Evolutionary conservation across 2,329 filamentous ascomycete species (phyloP), one percentile per base, ranked within the genome.

Genomic region (Xylariaceae sp.): DNA sequence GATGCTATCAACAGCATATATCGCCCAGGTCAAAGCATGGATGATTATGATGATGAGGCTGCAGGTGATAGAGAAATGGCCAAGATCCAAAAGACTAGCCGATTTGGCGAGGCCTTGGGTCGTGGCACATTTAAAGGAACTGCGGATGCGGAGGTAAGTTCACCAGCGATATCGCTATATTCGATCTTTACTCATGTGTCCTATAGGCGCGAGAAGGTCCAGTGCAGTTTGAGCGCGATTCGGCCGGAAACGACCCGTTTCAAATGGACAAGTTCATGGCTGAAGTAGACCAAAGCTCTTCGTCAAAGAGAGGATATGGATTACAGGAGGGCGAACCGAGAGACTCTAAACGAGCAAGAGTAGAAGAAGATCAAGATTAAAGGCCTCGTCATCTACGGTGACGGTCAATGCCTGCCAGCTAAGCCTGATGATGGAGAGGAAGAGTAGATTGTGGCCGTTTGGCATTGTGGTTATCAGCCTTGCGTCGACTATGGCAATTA

Each of bases 1-100:
- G 93, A 97, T 71, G 93, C 91, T 7, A 91, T 97, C 68, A 94
- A 85, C 76, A 93, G 88, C 73, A 97, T 99, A 66, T 99, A 99
- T 75, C 84, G 92, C 39, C 91, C 93, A 1, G 84, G 84, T 18
- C 84, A 88, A 23, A 86, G 88, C 58, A 84, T 88, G 69, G 88
- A 87, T 53, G 90, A 91, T 50, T 87, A 86, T 13, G 88, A 90
- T 15, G 88, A 89, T 58, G 90, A 91, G 53, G 91, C 88, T 44
- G 88, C 83, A 0, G 93, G 89, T 0, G 89, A 92, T 61, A 85
- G 83, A 51, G 89, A 92, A 71, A 89, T 97, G 83, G 89, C 88
- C 67, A 89, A 88, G 75, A 95, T 99, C 64, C 88, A 92, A 67
- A 94, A 91, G 76, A 82, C 84, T 4, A 90, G 86, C 72, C 83